Evolutionary conservation across 2,329 filamentous ascomycete species (phyloP), one percentile per base, ranked within the genome.

Genomic region (Camptophora hylomeconis): DNA sequence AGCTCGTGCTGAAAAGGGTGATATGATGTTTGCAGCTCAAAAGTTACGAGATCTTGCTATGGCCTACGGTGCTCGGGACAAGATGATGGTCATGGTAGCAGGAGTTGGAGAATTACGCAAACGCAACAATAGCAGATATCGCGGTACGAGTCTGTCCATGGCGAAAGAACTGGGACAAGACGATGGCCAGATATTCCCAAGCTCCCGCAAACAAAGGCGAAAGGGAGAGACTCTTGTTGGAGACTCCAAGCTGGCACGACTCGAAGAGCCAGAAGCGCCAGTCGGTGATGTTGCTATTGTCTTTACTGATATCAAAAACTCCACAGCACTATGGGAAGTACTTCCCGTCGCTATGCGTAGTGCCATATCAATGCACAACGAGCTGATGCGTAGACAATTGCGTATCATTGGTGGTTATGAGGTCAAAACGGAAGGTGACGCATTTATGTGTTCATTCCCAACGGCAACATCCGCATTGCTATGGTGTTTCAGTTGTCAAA

Each of bases 1-100:
- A 30, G 84, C 83, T 11, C 71, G 86, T 37, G 79, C 79, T 14
- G 87, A 93, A 54, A 75, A 84, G 5, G 70, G 72, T 24, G 87
- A 98, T 51, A 65, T 94, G 24, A 98, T 98, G 89, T 72, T 82
- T 31, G 89, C 87, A 10, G 80, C 89, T 3, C 87, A 95, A 52
- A 93, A 92, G 57, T 68, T 98, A 17, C 75, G 89, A 34, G 89
- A 98, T 58, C 64, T 95, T 31, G 89, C 89, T 22, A 93, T 98
- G 50, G 83, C 87, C 1, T 95, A 94, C 51, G 89, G 89, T 30
- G 82, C 87, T 8, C 86, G 76, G 2, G 79, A 78, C 48, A 98
- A 98, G 59, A 81, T 95, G 39, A 95, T 95, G 86, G 83, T 98
- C 24, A 95, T 95, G 87, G 82, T 98, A 63, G 75, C 98, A 31